These are phyloP conservation scores for Jamesozyma hellenica DNA, from an alignment of 805 yeast species.

Conservation along the genomic window DNA sequence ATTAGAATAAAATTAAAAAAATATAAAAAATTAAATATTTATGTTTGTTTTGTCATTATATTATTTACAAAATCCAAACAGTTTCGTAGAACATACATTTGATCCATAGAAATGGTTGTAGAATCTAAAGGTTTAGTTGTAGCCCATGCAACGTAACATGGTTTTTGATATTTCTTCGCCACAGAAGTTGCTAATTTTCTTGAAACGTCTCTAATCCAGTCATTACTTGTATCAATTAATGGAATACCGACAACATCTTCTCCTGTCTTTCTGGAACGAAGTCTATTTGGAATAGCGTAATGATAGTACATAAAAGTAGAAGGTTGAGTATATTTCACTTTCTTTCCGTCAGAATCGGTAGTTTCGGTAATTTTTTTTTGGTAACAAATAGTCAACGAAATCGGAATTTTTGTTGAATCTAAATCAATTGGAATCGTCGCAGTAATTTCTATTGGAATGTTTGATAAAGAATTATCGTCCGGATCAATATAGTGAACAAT, in stretches of 20 bases:
- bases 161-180: conserved; percentile 17
- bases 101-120: conserved; percentile 12
- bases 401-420: conserved; percentile 14
- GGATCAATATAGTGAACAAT: conserved; percentile 8
- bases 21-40: too few species aligned
- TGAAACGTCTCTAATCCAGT: conserved; percentile 21
- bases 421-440: conserved; percentile 16
- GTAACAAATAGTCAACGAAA: conserved; percentile 12
- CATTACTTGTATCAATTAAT: conserved; percentile 20
- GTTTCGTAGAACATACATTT: conserved; percentile 15
- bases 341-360: not conserved
- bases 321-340: not conserved
- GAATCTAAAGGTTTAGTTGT: conserved; percentile 2
- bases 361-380: conserved; percentile 3
- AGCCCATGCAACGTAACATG: conserved; percentile 24
- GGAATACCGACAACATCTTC: conserved; percentile 19
- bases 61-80: conserved; percentile 16
- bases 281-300: conserved; percentile 19
- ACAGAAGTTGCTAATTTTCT: conserved; percentile 21
- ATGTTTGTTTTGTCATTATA: not conserved
- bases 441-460: conserved; percentile 12
- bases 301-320: conserved; percentile 16
- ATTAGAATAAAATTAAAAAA: too few species aligned
- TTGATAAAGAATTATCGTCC: conserved; percentile 4
- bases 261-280: not conserved